phyloP scores from a whole-genome alignment of 176 grass and related monocot genomes.

The Aegilops bicornis region DNA sequence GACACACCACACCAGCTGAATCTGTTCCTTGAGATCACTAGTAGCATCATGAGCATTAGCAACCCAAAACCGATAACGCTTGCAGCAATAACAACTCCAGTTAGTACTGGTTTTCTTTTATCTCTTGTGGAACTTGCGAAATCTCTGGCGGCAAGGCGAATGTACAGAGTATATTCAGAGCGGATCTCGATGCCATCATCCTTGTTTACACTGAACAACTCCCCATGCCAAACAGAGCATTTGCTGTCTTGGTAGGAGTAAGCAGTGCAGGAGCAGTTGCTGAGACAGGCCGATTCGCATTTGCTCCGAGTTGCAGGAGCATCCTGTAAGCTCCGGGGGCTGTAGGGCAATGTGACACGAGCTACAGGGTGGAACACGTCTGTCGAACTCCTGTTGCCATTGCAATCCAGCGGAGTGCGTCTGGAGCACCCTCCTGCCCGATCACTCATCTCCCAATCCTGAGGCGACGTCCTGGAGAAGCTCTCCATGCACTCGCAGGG shows the following conservation, averaged over 20 bases:
- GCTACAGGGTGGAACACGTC: constrained; percentile 37
- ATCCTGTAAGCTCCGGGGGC: background rate
- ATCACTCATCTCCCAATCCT: constrained; percentile 25
- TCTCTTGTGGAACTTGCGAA: background rate
- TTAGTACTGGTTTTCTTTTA: background rate
- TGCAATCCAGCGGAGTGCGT: constrained; percentile 29
- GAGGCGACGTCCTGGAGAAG: background rate
- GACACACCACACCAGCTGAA: background rate
- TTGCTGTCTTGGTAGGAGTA: background rate
- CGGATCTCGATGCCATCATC: background rate
- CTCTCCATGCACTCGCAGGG: constrained; percentile 34
- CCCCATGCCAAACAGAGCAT: background rate
- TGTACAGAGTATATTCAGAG: background rate
- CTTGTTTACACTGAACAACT: background rate
- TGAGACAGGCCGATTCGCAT: constrained; percentile 30
- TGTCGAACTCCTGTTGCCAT: constrained; percentile 4
- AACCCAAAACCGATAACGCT: background rate
- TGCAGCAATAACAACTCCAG: background rate
- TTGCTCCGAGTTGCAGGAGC: background rate
- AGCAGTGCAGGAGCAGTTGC: constrained; percentile 25
- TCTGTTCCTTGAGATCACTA: background rate
- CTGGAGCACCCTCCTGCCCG: constrained; percentile 36
- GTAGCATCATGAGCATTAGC: background rate
- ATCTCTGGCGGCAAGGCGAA: background rate
- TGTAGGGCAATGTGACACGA: constrained; percentile 21